Evolutionary conservation across 2,329 filamentous ascomycete species (phyloP), one percentile per base, ranked within the genome.

Genomic region (Tolypocladium inflatum): DNA sequence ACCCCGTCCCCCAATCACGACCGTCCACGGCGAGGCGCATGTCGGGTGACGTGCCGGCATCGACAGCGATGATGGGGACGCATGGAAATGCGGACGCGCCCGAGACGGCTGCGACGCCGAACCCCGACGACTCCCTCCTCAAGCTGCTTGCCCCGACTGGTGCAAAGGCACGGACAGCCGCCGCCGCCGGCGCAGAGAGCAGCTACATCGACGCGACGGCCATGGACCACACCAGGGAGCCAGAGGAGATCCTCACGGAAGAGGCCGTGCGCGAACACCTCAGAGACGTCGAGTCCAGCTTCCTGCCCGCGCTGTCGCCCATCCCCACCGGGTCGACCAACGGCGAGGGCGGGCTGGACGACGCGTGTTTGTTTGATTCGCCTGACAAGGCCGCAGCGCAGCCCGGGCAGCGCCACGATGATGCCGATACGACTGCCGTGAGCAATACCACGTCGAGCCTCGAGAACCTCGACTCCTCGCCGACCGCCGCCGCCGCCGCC

Each of bases 221-320:
- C 30, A 65, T 74, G 57, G 73, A 76, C 55, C 62, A 68, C 26
- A 73, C 68, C 35, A 61, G 62, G 17, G 63, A 55, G 19, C 60
- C 65, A 11, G 72, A 77, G 57, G 79, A 83, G 57, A 80, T 80
- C 4, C 67, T 82, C 48, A 78, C 78, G 50, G 81, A 84, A 62
- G 76, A 78, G 53, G 76, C 76, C 50, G 76, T 85, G 23, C 75
- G 78, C 61, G 77, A 79, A 57, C 83, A 86, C 65, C 69, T 87
- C 23, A 77, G 81, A 63, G 84, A 87, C 65, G 78, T 86, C 61
- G 85, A 88, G 66, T 87, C 84, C 39, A 87, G 84, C 71, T 87
- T 87, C 65, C 68, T 85, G 57, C 80, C 81, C 2, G 77, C 79
- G 7, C 68, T 81, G 7, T 86, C 84, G 9, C 83, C 84, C 15